Evolutionary conservation across 2,329 filamentous ascomycete genomes (phyloP).

Genomic region (Aspergillus alliaceus): DNA sequence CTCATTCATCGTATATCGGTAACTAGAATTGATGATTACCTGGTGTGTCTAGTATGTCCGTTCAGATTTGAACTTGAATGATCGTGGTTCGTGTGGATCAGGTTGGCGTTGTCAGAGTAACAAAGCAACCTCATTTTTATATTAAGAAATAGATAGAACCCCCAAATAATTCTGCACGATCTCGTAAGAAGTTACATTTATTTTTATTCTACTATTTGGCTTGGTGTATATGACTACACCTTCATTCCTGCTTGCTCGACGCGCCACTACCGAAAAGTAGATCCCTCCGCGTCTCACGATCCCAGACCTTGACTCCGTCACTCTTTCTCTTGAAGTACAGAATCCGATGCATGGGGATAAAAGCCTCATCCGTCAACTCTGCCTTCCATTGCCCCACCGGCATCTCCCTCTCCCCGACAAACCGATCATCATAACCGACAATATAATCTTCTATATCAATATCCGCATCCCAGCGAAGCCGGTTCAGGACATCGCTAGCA

Average conservation of each 20-base stretch:
- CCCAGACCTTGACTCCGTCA: conserved; percentile 8
- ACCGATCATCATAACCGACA: conserved; percentile 8
- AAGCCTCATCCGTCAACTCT: conserved; percentile 9
- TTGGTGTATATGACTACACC: too few relatives aligned
- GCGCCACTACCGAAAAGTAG: conserved; percentile 2
- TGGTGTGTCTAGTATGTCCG: too few relatives aligned
- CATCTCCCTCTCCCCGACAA: conserved; percentile 6
- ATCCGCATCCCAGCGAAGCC: conserved; percentile 1
- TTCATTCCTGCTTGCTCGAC: neutral
- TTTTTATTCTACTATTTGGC: too few relatives aligned
- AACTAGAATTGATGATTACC: too few relatives aligned
- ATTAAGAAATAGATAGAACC: too few relatives aligned
- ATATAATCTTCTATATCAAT: conserved; percentile 7
- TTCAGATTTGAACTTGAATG: too few relatives aligned
- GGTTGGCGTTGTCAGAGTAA: too few relatives aligned
- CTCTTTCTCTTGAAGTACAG: conserved; percentile 6
- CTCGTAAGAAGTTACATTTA: too few relatives aligned
- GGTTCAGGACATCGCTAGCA: conserved; percentile 5
- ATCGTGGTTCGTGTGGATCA: too few relatives aligned
- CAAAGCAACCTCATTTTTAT: too few relatives aligned
- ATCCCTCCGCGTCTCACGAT: conserved; percentile 4
- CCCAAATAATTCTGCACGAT: too few relatives aligned
- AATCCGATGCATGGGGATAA: conserved; percentile 11
- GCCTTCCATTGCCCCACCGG: conserved; percentile 4
- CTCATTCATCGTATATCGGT: too few relatives aligned